Percentiles rank a stretch among this genome's conserved stretches.
Evolutionary conservation across 164 flowering plant genomes (phyloP).

Genomic region (Kingdonia uniflora): DNA sequence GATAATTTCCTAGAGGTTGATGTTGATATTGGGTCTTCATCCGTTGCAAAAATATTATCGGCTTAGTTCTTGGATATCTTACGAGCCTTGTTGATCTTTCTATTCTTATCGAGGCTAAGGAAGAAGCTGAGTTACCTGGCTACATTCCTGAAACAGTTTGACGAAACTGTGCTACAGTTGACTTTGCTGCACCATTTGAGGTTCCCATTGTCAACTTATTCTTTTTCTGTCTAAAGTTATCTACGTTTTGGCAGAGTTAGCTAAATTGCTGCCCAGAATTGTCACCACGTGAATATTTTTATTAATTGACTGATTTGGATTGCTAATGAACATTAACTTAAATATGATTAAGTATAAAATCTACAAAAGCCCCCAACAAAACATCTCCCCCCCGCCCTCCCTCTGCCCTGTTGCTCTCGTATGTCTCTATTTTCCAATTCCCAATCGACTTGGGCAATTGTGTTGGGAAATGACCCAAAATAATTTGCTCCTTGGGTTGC

Average conservation of each 20-base stretch:
- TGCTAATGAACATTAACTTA: no score
- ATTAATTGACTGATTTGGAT: no score
- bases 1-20: conserved; percentile 97
- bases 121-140: conserved; percentile 79
- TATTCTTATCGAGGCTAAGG: conserved; percentile 80
- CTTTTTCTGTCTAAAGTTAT: not conserved
- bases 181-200: conserved; percentile 53
- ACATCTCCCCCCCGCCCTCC: no score
- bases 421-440: no score
- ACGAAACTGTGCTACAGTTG: conserved; percentile 52
- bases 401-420: no score
- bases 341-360: no score
- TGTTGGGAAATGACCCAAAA: no score
- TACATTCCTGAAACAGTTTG: conserved; percentile 87
- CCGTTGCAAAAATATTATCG: conserved; percentile 86
- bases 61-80: conserved; percentile 91
- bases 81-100: conserved; percentile 94
- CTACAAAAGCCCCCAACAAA: no score
- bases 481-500: no score
- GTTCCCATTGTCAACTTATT: conserved; percentile 5
- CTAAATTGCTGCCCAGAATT: no score
- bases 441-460: no score
- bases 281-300: no score
- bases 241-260: not conserved
- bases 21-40: conserved; percentile 97